Base-by-base conservation (phyloP, 495 filamentous ascomycete genomes). In the Neurospora hispaniola region DNA sequence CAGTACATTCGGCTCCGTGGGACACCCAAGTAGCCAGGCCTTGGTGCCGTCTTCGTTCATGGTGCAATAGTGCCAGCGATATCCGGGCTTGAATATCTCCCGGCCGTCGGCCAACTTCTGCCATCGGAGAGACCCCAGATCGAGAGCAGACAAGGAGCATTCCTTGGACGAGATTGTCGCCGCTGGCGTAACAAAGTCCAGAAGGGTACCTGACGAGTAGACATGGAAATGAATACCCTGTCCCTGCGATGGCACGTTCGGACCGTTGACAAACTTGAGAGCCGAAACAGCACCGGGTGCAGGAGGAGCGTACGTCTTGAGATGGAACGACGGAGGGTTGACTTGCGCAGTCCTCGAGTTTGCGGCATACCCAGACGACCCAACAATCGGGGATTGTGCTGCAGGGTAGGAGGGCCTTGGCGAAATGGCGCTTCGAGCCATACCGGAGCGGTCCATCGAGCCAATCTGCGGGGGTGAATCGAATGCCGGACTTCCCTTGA, bases 41-140 rank as follows among this genome's bases (percentile, higher is more conserved):
- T 96, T 97, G 3, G 96, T 98, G 1, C 93, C 94, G 71, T 94
- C 90, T 74, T 96, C 89, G 79, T 97, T 94, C 80, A 97, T 90
- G 0, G 93, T 94, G 79, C 96, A 98, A 79, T 99, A 99, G 80
- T 98, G 95, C 96, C 96, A 98, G 69, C 94, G 89, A 79, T 94
- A 98, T 11, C 91, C 91, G 1, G 89, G 86, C 71, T 91, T 86
- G 82, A 98, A 98, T 35, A 98, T 91, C 78, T 98, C 96, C 39
- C 91, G 90, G 10, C 96, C 96, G 74, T 97, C 94, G 11, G 94
- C 94, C 8, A 99, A 82, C 78, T 93, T 94, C 79, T 96, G 93
- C 96, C 96, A 99, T 44, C 93, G 90, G 69, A 98, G 82, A 16
- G 92, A 89, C 71, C 90, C 90, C 14, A 99, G 85, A 69, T 98